Evolutionary conservation across 352 stramenopile genomes (phyloP).

Genomic region (Phytopythium chamaehyphon): DNA sequence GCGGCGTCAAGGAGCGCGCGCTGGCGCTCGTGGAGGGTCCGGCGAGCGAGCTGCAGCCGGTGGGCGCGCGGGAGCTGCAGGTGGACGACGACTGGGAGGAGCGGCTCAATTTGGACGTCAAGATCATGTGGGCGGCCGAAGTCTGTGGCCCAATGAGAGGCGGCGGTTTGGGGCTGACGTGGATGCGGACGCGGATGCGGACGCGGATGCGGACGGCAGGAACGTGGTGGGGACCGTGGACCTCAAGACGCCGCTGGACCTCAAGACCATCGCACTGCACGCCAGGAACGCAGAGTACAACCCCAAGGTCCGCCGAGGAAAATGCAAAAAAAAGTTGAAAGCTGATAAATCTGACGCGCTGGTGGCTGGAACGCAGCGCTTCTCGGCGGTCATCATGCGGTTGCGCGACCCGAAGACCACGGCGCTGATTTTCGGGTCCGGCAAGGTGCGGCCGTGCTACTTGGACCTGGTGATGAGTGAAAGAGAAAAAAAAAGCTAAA

Average conservation of each 20-base stretch:
- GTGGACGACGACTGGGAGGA: slow-evolving; percentile 80
- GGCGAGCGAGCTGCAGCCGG: slow-evolving; percentile 29
- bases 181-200: background rate
- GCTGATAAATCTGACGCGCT: background rate
- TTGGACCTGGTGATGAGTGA: background rate
- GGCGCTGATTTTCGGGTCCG: slow-evolving; percentile 97
- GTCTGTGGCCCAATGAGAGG: too few species aligned
- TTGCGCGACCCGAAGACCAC: slow-evolving; percentile 96
- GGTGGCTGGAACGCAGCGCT: slow-evolving; percentile 56
- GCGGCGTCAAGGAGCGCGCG: slow-evolving; percentile 68
- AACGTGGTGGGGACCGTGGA: slow-evolving; percentile 96
- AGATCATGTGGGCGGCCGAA: slow-evolving; percentile 70
- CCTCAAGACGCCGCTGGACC: slow-evolving; percentile 92
- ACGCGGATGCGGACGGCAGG: slow-evolving; percentile 25
- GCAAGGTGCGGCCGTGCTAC: slow-evolving; percentile 88
- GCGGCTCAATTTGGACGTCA: slow-evolving; percentile 72
- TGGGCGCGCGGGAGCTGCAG: slow-evolving; percentile 54
- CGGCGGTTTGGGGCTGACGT: background rate
- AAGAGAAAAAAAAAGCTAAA: background rate
- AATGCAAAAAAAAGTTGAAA: too few species aligned
- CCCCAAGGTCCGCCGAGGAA: slow-evolving; percentile 84
- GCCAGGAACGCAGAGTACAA: slow-evolving; percentile 99
- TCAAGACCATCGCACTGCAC: slow-evolving; percentile 96
- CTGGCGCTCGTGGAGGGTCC: slow-evolving; percentile 55
- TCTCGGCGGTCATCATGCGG: slow-evolving; percentile 95